Conservation (phyloP, 768 basidiomycete species). For the Leccinum variicolor region DNA sequence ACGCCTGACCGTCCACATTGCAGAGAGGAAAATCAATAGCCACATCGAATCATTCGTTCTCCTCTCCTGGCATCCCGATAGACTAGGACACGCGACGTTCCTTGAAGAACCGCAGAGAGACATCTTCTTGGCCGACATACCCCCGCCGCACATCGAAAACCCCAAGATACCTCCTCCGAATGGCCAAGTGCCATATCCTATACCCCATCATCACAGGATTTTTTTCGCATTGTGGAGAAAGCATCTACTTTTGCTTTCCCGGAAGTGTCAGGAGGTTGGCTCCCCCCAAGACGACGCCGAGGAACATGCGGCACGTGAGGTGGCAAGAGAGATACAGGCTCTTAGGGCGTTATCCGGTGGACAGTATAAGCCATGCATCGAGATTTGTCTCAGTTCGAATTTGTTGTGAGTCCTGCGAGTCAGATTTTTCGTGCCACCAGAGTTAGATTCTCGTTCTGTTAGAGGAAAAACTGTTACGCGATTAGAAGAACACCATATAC, state of each 20-base stretch:
- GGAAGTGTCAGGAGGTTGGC: slow-evolving; percentile 15
- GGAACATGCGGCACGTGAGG: slow-evolving; percentile 19
- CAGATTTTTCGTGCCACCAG: neutral
- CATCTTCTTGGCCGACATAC: slow-evolving; percentile 43
- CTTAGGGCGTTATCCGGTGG: slow-evolving; percentile 12
- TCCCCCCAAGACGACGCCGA: slow-evolving; percentile 10
- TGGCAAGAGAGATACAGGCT: slow-evolving; percentile 20
- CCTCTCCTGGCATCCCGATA: slow-evolving; percentile 58
- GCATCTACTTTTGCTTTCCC: slow-evolving; percentile 20
- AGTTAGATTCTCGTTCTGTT: neutral
- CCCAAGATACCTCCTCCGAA: slow-evolving; percentile 20
- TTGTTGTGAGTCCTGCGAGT: slow-evolving; percentile 49
- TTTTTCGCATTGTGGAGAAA: slow-evolving; percentile 24
- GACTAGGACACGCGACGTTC: slow-evolving; percentile 82
- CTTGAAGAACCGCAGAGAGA: slow-evolving; percentile 53
- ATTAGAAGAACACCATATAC: slow-evolving; percentile 71
- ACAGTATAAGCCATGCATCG: slow-evolving; percentile 56
- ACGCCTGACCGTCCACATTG: slow-evolving; percentile 77
- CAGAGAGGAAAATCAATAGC: slow-evolving; percentile 68
- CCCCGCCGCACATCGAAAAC: slow-evolving; percentile 14
- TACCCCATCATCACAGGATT: slow-evolving; percentile 21
- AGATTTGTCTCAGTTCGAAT: slow-evolving; percentile 82
- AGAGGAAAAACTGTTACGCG: slow-evolving; percentile 68
- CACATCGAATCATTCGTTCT: slow-evolving; percentile 59
- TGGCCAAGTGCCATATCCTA: slow-evolving; percentile 14